Base-by-base conservation (phyloP, 2,329 filamentous ascomycete genomes). In the Diaporthe citrichinensis region DNA sequence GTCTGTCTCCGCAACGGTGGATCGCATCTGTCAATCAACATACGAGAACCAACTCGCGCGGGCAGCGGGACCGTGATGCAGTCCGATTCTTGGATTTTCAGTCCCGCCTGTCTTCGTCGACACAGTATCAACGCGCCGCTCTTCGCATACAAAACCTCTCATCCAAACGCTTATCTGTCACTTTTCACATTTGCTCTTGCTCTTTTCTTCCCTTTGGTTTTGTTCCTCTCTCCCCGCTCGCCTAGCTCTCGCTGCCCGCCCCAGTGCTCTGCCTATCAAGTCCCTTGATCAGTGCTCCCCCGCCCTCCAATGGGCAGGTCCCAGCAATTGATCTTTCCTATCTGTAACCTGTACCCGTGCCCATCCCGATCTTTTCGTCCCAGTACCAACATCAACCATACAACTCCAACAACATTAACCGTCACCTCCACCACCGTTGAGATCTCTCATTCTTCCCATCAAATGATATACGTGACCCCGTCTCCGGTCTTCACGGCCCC, bases 121-220 rank as follows among this genome's bases (percentile, higher is more conserved):
- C 28, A 51, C 62, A 7, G 44, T 31, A 46, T 28, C 41, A 25
- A 12, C 25, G 7, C 62, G 28, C 44, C 46, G 62, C 31, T 53
- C 14, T 68, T 39, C 20, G 31, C 62, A 68, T 36, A 53, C 28
- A 68, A 68, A 36, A 51, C 31, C 62, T 53, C 20, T 53, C 23
- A 14, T 53, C 46, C 65, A 53, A 17, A 39, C 46, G 31, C 65
- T 68, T 23, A 28, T 41, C 46, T 53, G 65, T 53, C 65, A 68
- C 34, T 53, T 68, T 68, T 68, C 65, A 68, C 65, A 68, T 68
- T 41, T 41, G 65, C 46, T 34, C 34, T 53, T 23, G 65, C 65
- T 39, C n/a, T 39, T 68, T 68, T 68, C 61, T 44, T 31, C 28
- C 20, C 39, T 65, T 65, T 34, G 57, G 34, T 34, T 10, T 28